A percentile compares a stretch with the other conserved stretches of the same genome.
Evolutionary conservation across 768 basidiomycete species (phyloP).

Genomic region (Podaxis mareebaensis): DNA sequence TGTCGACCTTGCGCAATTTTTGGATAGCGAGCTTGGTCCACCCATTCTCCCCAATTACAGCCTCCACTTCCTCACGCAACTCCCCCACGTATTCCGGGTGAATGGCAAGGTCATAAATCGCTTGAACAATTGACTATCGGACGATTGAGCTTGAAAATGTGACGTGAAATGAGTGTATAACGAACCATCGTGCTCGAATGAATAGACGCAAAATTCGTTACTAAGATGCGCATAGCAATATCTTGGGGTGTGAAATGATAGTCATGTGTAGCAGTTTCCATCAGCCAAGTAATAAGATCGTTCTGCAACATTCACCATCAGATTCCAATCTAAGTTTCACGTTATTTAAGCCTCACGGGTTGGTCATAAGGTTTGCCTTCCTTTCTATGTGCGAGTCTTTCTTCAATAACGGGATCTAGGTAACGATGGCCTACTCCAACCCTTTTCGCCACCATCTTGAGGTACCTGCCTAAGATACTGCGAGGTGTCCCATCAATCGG

Average conservation of each 20-base stretch:
- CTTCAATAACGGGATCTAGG: slow-evolving; percentile 19
- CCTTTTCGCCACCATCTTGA: slow-evolving; percentile 24
- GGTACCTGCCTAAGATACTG: slow-evolving; percentile 25
- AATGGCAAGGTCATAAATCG: slow-evolving; percentile 36
- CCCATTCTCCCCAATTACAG: slow-evolving; percentile 31
- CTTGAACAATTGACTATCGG: slow-evolving; percentile 34
- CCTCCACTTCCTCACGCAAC: slow-evolving; percentile 45
- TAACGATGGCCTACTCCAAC: slow-evolving; percentile 25
- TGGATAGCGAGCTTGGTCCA: slow-evolving; percentile 36
- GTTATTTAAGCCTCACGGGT: slow-evolving; percentile 4
- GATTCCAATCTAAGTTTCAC: background rate
- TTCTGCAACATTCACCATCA: slow-evolving; percentile 12
- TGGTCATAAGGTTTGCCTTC: slow-evolving; percentile 11
- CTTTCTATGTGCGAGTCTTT: slow-evolving; percentile 7
- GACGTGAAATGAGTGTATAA: background rate
- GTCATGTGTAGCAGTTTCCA: slow-evolving; percentile 31
- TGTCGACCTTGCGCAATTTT: slow-evolving; percentile 44
- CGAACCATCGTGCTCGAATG: slow-evolving; percentile 43
- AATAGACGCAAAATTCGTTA: slow-evolving; percentile 40
- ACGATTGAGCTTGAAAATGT: background rate
- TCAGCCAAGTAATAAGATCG: slow-evolving; percentile 40
- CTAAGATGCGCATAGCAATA: slow-evolving; percentile 31
- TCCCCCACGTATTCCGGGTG: slow-evolving; percentile 32
- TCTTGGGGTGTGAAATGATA: slow-evolving; percentile 27
- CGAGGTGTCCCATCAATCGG: background rate